Evolutionary conservation across 495 filamentous ascomycete genomes (phyloP), one percentile per base, ranked within the genome.

Genomic region (Trichoderma erinaceum): DNA sequence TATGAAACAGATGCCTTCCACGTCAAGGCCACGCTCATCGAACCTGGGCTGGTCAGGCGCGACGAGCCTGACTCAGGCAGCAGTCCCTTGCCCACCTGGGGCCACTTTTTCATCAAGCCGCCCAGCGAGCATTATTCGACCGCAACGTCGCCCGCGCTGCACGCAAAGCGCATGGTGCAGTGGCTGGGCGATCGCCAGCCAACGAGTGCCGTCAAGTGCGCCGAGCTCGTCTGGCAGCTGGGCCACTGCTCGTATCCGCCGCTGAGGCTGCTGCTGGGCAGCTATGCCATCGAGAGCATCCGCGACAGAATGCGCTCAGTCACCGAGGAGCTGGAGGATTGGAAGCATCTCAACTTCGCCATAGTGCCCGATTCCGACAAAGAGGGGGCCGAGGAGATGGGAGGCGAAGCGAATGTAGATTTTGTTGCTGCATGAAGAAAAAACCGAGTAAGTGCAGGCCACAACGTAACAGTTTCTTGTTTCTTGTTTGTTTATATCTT

Each of bases 191-290:
- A 97, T 68, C 86, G 90, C 68, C 93, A 97, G 78, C 95, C 94
- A 4, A 94, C 92, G 11, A 96, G 90, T 71, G 92, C 92, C 12
- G 89, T 97, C 64, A 95, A 95, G 78, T 92, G 92, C 68, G 93
- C 93, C n/a, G 91, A 97, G 82, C 80, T 97, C 69, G 89, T 97
- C 10, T 98, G 95, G 95, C 92, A 98, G 82, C 80, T 98, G 48
- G 95, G 88, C 0, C 95, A 98, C 79, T 98, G 95, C 77, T 86
- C 84, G 18, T 96, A 92, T 73, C 95, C 95, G 63, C 95, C 95
- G 0, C 73, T 99, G 67, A 77, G 95, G 29, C 77, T 99, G 70
- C 82, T 97, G 66, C 74, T 99, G 67, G 95, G 95, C 0, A 93
- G 89, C 52, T 97, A 96, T 78, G 95, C 95, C 0, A 92, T 98